A percentile compares a stretch with the other conserved stretches of the same genome.
Conservation (phyloP, 2,329 filamentous ascomycete genomes). For the Canariomyces notabilis region DNA sequence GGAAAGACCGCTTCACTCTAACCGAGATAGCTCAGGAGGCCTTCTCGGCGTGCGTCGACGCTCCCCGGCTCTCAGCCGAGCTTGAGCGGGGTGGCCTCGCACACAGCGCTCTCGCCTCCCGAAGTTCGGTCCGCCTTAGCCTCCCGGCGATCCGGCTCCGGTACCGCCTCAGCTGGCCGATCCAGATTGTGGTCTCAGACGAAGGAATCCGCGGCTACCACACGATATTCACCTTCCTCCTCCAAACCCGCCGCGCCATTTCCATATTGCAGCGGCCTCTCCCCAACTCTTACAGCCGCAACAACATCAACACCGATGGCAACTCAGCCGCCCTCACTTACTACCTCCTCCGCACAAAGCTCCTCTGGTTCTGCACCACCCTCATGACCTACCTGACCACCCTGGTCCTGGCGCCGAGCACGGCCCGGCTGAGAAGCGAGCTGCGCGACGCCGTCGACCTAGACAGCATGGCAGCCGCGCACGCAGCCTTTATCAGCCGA, state of each 20-base stretch:
- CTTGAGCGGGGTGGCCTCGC: conserved; percentile 36
- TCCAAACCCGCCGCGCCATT: conserved; percentile 70
- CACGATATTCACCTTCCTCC: conserved; percentile 65
- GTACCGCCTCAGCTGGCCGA: conserved; percentile 63
- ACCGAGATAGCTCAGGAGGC: conserved; percentile 73
- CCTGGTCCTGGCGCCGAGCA: conserved; percentile 62
- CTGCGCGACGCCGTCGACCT: conserved; percentile 64
- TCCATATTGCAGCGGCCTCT: conserved; percentile 57
- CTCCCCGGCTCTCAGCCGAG: conserved; percentile 57
- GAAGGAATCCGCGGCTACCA: conserved; percentile 63
- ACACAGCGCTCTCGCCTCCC: conserved; percentile 40
- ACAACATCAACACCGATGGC: conserved; percentile 31
- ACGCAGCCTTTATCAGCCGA: conserved; percentile 57
- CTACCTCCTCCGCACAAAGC: conserved; percentile 59
- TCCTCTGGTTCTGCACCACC: conserved; percentile 73
- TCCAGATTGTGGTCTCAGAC: conserved; percentile 67
- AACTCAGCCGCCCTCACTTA: conserved; percentile 34
- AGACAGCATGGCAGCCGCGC: conserved; percentile 72
- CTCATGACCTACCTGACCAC: conserved; percentile 72
- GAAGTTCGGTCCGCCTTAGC: conserved; percentile 54
- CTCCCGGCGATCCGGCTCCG: conserved; percentile 60
- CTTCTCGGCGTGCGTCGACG: conserved; percentile 55
- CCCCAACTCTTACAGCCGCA: conserved; percentile 24
- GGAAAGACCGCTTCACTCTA: conserved; percentile 78
- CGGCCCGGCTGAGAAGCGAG: conserved; percentile 48